Evolutionary conservation across 1,139 yeast genomes (phyloP).

Genomic region (Hyphopichia wangnamkhiaoensis): DNA sequence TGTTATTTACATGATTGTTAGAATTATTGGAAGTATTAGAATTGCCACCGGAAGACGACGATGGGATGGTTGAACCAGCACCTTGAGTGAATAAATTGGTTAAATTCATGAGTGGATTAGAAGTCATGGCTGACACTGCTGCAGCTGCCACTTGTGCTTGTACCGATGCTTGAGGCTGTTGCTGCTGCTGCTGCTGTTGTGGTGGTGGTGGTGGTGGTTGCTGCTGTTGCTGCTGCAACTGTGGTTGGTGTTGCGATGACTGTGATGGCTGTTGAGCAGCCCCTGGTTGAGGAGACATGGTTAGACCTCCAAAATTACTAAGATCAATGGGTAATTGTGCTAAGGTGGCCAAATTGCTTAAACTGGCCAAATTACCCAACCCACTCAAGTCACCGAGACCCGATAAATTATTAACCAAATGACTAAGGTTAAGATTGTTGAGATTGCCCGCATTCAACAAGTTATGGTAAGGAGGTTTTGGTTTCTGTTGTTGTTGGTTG

Average conservation of each 20-base stretch:
- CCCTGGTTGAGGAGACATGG: slow-evolving; percentile 16
- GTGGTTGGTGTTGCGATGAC: slow-evolving; percentile 14
- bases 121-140: slow-evolving; percentile 2
- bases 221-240: slow-evolving; percentile 16
- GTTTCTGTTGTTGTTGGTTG: slow-evolving; percentile 3
- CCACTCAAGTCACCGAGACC: slow-evolving; percentile 37
- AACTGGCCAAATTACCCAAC: slow-evolving; percentile 41
- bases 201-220: slow-evolving; percentile 4
- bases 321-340: slow-evolving; percentile 49
- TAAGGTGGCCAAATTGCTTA: slow-evolving; percentile 43
- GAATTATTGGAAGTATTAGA: no score
- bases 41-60: neutral
- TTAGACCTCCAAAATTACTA: slow-evolving; percentile 34
- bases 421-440: slow-evolving; percentile 46
- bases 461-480: neutral
- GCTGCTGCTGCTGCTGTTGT: slow-evolving; percentile 2
- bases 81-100: neutral
- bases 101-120: slow-evolving; percentile 3
- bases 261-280: slow-evolving; percentile 2
- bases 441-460: slow-evolving; percentile 46
- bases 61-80: no score
- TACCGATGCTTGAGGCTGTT: neutral
- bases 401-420: slow-evolving; percentile 44
- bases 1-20: neutral
- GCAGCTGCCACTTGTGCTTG: slow-evolving; percentile 4